A percentile compares a stretch with the other conserved stretches of the same genome.
phyloP scores from a whole-genome alignment of 176 grass and related monocot genomes.

The Musa itinerans region DNA sequence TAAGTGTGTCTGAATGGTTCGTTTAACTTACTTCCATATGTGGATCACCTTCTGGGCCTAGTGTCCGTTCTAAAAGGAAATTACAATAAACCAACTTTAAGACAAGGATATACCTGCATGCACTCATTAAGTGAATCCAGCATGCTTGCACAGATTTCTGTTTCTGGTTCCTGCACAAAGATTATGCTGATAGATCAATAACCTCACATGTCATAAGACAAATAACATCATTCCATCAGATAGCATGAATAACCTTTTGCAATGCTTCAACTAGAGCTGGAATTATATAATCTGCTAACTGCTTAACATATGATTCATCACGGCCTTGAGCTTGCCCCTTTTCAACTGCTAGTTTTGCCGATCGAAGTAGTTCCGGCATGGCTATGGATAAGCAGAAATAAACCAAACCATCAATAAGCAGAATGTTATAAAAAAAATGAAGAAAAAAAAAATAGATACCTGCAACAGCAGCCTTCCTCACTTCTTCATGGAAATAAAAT shows the following conservation, averaged over 20 bases:
- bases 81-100: not conserved
- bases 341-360: conserved; percentile 89
- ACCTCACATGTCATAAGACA: not conserved
- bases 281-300: conserved; percentile 93
- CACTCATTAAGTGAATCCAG: conserved; percentile 92
- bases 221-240: not conserved
- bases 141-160: conserved; percentile 88
- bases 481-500: conserved; percentile 99
- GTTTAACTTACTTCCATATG: no score
- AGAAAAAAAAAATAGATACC: conserved; percentile 31
- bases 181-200: not conserved
- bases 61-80: not conserved
- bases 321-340: conserved; percentile 82
- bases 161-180: conserved; percentile 70
- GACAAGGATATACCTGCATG: conserved; percentile 52
- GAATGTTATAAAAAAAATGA: conserved; percentile 2
- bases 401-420: not conserved
- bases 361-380: conserved; percentile 89
- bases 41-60: not conserved
- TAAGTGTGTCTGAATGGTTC: no score
- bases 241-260: conserved; percentile 50
- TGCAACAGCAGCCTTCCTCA: conserved; percentile 93
- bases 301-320: conserved; percentile 88
- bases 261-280: conserved; percentile 93
- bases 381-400: conserved; percentile 40